Conservation (phyloP, 2,329 filamentous ascomycete species). For the Alternaria sp. region DNA sequence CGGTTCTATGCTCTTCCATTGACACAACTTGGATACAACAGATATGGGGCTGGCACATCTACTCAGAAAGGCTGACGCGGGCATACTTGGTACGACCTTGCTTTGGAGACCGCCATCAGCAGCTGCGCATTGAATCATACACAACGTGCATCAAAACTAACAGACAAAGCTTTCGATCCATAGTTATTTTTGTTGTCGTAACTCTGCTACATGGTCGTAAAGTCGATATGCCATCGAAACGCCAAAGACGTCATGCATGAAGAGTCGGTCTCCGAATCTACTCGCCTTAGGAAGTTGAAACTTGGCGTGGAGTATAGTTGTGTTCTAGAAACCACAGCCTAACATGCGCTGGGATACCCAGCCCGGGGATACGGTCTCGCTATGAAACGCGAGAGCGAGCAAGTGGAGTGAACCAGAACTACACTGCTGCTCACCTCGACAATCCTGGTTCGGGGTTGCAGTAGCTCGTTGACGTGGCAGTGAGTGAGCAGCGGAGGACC, state of each 20-base stretch:
- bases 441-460: slow-evolving; percentile 12
- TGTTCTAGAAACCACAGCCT: slow-evolving; percentile 1
- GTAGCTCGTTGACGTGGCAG: slow-evolving; percentile 23
- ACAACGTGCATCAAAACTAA: background rate
- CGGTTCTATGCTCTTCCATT: fast-evolving
- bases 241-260: background rate
- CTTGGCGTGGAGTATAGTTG: background rate
- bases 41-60: too few species aligned
- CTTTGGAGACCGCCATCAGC: background rate
- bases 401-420: background rate
- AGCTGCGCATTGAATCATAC: background rate
- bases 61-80: too few species aligned
- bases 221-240: background rate
- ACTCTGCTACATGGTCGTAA: background rate
- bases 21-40: background rate
- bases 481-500: background rate
- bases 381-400: background rate
- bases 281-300: slow-evolving; percentile 8
- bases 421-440: background rate
- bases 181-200: background rate
- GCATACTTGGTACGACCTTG: too few species aligned
- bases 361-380: background rate
- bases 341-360: background rate
- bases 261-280: background rate
- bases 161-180: background rate